These are phyloP conservation scores for Diplodia seriata DNA, from an alignment of 2,329 filamentous ascomycete species.

Conservation along the genomic window DNA sequence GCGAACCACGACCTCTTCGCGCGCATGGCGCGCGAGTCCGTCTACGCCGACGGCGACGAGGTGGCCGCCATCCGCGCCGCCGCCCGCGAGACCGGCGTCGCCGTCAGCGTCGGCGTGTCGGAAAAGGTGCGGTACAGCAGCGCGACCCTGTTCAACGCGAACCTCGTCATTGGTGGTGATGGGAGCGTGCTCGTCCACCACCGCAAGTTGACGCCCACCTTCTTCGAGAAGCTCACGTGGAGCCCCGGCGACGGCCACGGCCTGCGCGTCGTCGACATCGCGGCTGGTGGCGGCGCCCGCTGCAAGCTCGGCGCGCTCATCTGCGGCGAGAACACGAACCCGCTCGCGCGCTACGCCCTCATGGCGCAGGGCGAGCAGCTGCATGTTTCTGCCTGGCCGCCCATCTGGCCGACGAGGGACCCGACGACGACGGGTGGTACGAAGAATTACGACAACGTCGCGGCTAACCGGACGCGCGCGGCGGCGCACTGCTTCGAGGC, in stretches of 20 bases:
- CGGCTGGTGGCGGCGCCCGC: constrained; percentile 41
- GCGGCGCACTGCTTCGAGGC: constrained; percentile 66
- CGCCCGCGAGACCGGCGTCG: constrained; percentile 48
- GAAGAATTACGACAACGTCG: constrained; percentile 61
- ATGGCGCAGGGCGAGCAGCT: constrained; percentile 64
- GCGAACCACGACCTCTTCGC: constrained; percentile 60
- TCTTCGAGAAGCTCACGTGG: constrained; percentile 65
- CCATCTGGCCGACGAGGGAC: constrained; percentile 60
- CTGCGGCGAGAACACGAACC: constrained; percentile 66
- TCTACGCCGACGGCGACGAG: constrained; percentile 57
- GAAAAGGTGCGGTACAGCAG: constrained; percentile 55
- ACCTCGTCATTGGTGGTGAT: constrained; percentile 54
- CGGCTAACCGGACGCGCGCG: constrained; percentile 60
- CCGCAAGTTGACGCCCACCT: constrained; percentile 62
- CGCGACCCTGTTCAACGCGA: constrained; percentile 61
- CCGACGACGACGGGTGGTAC: constrained; percentile 31
- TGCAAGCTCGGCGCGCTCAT: constrained; percentile 60
- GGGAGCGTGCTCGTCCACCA: constrained; percentile 60
- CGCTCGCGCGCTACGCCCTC: constrained; percentile 59
- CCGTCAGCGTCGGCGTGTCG: constrained; percentile 60
- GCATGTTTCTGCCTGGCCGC: constrained; percentile 63
- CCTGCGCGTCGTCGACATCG: constrained; percentile 52
- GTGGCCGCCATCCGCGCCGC: constrained; percentile 50
- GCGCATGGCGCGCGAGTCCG: constrained; percentile 54
- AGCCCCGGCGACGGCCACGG: constrained; percentile 60